Percentiles rank a stretch among this genome's conserved stretches.
phyloP scores from a whole-genome alignment of 441 rosid species.

The Adansonia grandidieri region DNA sequence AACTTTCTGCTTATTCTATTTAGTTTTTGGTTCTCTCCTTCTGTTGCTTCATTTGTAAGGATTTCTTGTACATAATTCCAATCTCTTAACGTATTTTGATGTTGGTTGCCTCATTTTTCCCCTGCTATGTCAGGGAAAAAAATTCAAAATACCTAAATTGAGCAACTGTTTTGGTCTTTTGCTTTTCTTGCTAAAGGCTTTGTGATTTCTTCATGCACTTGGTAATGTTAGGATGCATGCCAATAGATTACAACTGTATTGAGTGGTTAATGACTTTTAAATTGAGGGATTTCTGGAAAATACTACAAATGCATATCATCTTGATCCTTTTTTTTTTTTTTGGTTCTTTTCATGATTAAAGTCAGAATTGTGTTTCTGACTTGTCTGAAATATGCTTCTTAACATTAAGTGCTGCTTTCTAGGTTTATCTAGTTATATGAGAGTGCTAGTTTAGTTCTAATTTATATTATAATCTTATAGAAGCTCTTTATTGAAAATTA shows the following conservation, averaged over 20 bases:
- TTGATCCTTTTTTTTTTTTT: background rate
- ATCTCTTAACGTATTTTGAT: background rate
- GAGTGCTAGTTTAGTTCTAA: background rate
- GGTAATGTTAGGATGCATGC: background rate
- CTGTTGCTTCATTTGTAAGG: background rate
- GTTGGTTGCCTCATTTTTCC: background rate
- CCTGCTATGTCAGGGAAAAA: background rate
- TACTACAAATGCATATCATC: background rate
- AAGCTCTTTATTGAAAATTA: background rate
- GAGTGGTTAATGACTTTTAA: background rate
- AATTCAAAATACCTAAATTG: background rate
- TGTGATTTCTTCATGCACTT: background rate
- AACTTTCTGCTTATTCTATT: background rate
- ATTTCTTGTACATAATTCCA: background rate
- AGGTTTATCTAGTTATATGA: background rate
- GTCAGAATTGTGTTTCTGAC: background rate
- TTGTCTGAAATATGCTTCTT: background rate
- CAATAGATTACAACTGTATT: background rate
- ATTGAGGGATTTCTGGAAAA: background rate
- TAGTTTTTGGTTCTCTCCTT: background rate
- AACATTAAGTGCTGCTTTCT: background rate
- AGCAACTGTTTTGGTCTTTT: background rate
- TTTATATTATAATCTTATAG: background rate
- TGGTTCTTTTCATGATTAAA: background rate
- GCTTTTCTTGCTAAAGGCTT: background rate